Base-by-base conservation (phyloP, 2,329 filamentous ascomycete genomes). In the Nemania serpens region DNA sequence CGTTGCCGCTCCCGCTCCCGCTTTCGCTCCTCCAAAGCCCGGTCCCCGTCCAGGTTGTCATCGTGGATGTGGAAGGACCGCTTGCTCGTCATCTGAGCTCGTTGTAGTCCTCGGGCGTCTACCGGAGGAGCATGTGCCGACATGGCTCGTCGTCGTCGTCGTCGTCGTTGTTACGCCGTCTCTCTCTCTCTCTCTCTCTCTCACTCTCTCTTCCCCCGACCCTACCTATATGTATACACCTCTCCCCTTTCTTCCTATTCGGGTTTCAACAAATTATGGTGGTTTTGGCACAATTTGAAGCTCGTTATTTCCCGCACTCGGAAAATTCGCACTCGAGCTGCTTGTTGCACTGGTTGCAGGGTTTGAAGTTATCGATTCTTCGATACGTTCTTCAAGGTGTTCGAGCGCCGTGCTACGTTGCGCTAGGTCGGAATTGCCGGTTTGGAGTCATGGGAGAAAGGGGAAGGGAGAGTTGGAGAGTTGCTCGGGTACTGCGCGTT, bases 61-160 rank as follows among this genome's bases (percentile, higher is more conserved):
- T 76, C 69, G 65, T 76, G 75, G 29, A 77, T 75, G 11, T 73
- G 70, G 61, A 78, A 78, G 22, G 70, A 65, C 49, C 67, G 61
- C 64, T 73, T 76, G 50, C 59, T 70, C 61, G 63, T 71, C 62
- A 61, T 55, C n/a, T 17, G 57, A 13, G 33, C 48, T 37, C 50
- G 69, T 64, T 29, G 25, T 29, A 4, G 25, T 17, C 65, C 25
- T 65, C 25, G 70, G 61, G 69, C 75, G 73, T 39, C 64, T 61
- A 66, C 69, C 66, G 48, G 33, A n/a, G 46, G 11, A 18, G 36
- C 48, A 17, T 43, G 56, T 11, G 56, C 17, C 6, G 54, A 60
- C 60, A 63, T 65, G 52, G 11, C 43, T 51, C 22, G 15, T 46
- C 17, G 42, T n/a, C 48, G n/a, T n/a, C n/a, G n/a, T n/a, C n/a